Conservation (phyloP, 192 early-diverging fungal genomes). For the Backusella mclennaniae region DNA sequence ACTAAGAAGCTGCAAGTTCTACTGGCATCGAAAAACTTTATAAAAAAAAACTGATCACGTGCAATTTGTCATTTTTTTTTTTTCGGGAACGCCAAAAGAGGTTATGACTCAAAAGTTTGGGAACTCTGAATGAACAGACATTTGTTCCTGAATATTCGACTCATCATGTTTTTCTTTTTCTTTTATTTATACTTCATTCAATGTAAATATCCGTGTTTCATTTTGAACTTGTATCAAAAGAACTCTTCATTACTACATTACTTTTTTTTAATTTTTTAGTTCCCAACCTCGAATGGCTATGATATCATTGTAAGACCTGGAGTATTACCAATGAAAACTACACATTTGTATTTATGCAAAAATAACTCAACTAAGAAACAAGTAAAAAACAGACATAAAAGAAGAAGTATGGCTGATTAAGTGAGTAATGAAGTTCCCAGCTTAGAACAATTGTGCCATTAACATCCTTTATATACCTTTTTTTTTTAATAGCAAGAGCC, state of each 20-base stretch:
- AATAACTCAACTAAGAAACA: background rate
- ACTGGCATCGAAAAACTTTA: background rate
- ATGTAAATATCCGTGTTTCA: background rate
- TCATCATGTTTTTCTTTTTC: background rate
- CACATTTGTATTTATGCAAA: background rate
- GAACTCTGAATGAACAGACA: background rate
- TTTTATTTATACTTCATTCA: background rate
- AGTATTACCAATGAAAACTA: background rate
- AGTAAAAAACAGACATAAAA: background rate
- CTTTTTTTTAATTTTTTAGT: background rate
- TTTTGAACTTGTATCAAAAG: background rate
- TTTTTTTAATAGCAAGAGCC: no score
- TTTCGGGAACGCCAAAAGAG: background rate
- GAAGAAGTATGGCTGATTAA: no score
- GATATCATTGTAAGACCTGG: background rate
- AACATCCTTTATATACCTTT: no score
- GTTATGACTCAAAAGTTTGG: background rate
- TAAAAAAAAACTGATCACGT: background rate
- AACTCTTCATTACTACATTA: background rate
- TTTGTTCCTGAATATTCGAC: background rate
- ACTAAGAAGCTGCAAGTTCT: background rate
- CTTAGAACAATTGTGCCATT: background rate
- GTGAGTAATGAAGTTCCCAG: no score
- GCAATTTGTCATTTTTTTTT: conserved; percentile 5
- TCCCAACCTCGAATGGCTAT: background rate